These are phyloP conservation scores for Leucaena leucocephala DNA, from an alignment of 306 rosid genomes.

Conservation along the genomic window DNA sequence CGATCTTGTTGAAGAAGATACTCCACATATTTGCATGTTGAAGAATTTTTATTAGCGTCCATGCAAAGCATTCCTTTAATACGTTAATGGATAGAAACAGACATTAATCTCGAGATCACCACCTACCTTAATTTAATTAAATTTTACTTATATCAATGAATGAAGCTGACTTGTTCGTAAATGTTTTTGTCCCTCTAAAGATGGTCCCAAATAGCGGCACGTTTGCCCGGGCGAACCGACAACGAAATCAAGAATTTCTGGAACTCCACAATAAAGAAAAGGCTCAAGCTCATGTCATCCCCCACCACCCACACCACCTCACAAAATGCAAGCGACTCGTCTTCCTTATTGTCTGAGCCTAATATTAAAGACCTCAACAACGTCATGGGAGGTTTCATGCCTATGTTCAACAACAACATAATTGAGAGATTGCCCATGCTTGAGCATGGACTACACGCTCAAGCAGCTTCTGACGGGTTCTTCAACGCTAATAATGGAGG, in stretches of 20 bases:
- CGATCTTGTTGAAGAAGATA: conserved; percentile 57
- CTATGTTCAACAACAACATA: conserved; percentile 58
- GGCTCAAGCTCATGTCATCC: conserved; percentile 70
- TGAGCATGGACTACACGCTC: conserved; percentile 44
- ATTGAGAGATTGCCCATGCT: conserved; percentile 49
- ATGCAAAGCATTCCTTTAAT: conserved; percentile 46
- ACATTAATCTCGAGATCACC: neutral
- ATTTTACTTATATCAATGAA: neutral
- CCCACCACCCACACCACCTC: conserved; percentile 42
- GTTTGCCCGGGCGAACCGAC: conserved; percentile 90
- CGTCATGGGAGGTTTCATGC: conserved; percentile 38
- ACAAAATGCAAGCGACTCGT: conserved; percentile 68
- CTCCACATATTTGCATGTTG: conserved; percentile 29
- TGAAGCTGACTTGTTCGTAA: conserved; percentile 25
- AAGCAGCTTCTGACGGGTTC: conserved; percentile 35
- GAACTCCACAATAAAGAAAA: conserved; percentile 95
- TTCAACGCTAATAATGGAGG: conserved; percentile 35
- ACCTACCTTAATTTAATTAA: neutral
- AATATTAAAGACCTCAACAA: conserved; percentile 35
- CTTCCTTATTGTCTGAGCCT: conserved; percentile 48
- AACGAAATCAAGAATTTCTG: conserved; percentile 95
- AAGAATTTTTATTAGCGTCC: conserved; percentile 32
- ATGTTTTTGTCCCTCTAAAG: conserved; percentile 41
- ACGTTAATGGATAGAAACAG: conserved; percentile 13
- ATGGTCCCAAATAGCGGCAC: conserved; percentile 98